Conservation (phyloP, 2,329 filamentous ascomycete species). For the Emergomyces orientalis region DNA sequence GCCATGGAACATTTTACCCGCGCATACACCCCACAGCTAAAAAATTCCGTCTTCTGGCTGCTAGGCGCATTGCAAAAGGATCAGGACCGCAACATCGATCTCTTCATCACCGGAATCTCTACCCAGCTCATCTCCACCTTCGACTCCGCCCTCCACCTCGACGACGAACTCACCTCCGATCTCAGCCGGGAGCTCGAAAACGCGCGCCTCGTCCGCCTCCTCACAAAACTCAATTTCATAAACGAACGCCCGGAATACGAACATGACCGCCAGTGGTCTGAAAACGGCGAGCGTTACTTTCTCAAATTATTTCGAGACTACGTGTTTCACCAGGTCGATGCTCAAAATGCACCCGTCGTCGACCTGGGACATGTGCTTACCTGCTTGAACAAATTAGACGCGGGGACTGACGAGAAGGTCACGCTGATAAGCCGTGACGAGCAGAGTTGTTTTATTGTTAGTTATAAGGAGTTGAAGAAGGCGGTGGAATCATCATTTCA, state of each 20-base stretch:
- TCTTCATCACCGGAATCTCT: slow-evolving; percentile 69
- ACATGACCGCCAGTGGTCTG: slow-evolving; percentile 70
- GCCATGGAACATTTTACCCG: slow-evolving; percentile 68
- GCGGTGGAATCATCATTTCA: slow-evolving; percentile 53
- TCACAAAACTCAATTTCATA: slow-evolving; percentile 76
- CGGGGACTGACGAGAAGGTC: slow-evolving; percentile 76
- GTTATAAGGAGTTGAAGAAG: slow-evolving; percentile 76
- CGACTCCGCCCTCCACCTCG: slow-evolving; percentile 67
- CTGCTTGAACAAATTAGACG: slow-evolving; percentile 86
- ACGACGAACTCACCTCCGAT: slow-evolving; percentile 64
- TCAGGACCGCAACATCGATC: slow-evolving; percentile 62
- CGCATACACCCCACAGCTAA: slow-evolving; percentile 67
- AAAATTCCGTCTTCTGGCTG: slow-evolving; percentile 73
- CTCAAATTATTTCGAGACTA: slow-evolving; percentile 95
- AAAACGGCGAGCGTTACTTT: slow-evolving; percentile 85
- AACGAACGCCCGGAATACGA: slow-evolving; percentile 85
- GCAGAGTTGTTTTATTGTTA: slow-evolving; percentile 78
- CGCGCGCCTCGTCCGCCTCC: slow-evolving; percentile 67
- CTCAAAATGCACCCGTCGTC: slow-evolving; percentile 69
- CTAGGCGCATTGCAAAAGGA: slow-evolving; percentile 55
- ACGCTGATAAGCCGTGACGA: slow-evolving; percentile 82
- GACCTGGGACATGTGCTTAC: slow-evolving; percentile 80
- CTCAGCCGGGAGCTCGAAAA: slow-evolving; percentile 82
- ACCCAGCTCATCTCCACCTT: slow-evolving; percentile 65
- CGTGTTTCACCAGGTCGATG: slow-evolving; percentile 91